Evolutionary conservation across 495 filamentous ascomycete genomes (phyloP).

Genomic region (Sporormia fimetaria): DNA sequence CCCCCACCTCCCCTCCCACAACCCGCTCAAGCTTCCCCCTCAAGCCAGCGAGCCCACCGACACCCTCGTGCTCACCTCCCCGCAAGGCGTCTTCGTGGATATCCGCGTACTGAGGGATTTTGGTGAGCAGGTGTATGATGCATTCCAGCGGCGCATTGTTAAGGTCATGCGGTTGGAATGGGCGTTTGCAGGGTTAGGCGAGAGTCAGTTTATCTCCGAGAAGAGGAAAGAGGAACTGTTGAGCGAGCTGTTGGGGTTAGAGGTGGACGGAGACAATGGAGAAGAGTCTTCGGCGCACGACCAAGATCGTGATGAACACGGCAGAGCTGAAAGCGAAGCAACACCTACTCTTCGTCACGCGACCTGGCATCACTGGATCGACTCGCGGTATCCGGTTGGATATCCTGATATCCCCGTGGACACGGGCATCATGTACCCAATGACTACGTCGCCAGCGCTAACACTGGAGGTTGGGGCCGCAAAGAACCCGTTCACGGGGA

Average conservation of each 20-base stretch:
- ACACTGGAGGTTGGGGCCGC: constrained; percentile 11
- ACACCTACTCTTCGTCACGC: not conserved
- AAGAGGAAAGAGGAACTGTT: not conserved
- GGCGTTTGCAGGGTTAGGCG: constrained; percentile 14
- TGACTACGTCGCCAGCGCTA: not conserved
- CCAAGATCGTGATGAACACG: not conserved
- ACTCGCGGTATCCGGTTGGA: constrained; percentile 1
- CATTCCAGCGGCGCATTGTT: not conserved
- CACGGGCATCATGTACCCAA: constrained; percentile 17
- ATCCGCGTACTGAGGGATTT: constrained; percentile 17
- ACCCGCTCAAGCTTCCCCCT: constrained; percentile 5
- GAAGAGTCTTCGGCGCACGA: not conserved
- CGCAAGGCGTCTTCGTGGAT: constrained; percentile 13
- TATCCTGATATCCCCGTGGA: constrained; percentile 7
- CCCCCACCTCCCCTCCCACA: not conserved
- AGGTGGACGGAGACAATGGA: not conserved
- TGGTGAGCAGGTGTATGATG: no score
- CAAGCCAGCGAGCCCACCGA: constrained; percentile 15
- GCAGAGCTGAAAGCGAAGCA: no score
- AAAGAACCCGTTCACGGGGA: not conserved
- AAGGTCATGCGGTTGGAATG: constrained; percentile 9
- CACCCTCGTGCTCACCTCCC: constrained; percentile 20
- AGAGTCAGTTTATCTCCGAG: not conserved
- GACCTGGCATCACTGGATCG: constrained; percentile 22
- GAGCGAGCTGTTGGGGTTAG: no score